These are phyloP conservation scores for Aureobasidium sp. DNA, from an alignment of 2,329 filamentous ascomycete genomes.

Conservation along the genomic window DNA sequence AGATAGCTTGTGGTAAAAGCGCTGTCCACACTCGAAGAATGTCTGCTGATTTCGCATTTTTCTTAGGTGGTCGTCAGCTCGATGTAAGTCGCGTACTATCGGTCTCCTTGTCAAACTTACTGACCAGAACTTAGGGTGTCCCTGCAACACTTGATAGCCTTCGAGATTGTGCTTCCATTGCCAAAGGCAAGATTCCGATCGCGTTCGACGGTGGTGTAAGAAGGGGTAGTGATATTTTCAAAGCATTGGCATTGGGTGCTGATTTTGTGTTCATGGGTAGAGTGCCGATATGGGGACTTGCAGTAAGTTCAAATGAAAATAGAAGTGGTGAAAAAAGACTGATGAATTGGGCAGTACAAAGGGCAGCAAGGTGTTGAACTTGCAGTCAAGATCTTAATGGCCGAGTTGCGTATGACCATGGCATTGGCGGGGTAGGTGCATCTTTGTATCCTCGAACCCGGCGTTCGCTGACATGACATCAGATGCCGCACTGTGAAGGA, in stretches of 20 bases:
- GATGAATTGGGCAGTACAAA: slow-evolving; percentile 22
- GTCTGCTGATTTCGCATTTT: background rate
- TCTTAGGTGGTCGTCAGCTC: slow-evolving; percentile 39
- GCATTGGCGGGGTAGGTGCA: slow-evolving; percentile 5
- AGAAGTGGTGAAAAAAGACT: slow-evolving; percentile 6
- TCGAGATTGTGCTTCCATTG: slow-evolving; percentile 30
- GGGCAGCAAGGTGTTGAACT: slow-evolving; percentile 29
- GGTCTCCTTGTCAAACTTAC: background rate
- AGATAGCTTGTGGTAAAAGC: background rate
- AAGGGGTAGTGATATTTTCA: slow-evolving; percentile 49
- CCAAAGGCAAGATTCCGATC: slow-evolving; percentile 44
- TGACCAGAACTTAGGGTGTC: slow-evolving; percentile 25
- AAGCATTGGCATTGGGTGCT: slow-evolving; percentile 46
- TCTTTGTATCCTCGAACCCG: background rate
- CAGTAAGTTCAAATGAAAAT: slow-evolving; percentile 23
- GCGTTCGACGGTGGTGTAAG: slow-evolving; percentile 55
- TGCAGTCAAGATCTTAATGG: slow-evolving; percentile 12
- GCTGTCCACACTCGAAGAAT: background rate
- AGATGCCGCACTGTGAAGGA: slow-evolving; percentile 13
- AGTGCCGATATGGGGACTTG: slow-evolving; percentile 43
- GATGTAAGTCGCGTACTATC: slow-evolving; percentile 29
- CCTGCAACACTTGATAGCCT: slow-evolving; percentile 44
- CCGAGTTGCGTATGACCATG: slow-evolving; percentile 13
- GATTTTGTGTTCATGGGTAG: slow-evolving; percentile 42
- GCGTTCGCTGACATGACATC: background rate